Evolutionary conservation across 1,284 basidiomycete species (phyloP), one percentile per base, ranked within the genome.

Genomic region (Earliella scabrosa): DNA sequence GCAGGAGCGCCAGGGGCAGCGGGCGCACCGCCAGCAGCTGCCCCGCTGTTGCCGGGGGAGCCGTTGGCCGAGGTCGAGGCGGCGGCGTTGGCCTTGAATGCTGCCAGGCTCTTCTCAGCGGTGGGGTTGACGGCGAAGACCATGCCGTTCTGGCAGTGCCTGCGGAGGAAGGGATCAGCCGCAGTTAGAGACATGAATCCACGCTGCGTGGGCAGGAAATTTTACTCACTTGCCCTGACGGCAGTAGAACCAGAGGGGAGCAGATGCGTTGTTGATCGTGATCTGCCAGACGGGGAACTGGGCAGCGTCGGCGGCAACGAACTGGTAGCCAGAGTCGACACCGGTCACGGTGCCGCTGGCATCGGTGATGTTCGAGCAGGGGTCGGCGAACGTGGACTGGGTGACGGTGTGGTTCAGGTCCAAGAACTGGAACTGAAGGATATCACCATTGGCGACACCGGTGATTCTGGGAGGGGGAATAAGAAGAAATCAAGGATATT

Each of bases 371-470:
- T 67, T 56, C 27, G 61, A 54, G 67, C 73, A 80, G 21, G 85
- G 85, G 9, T 68, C 63, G 20, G 72, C 71, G 67, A 87, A 88
- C 13, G 80, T 79, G 16, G 83, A 85, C 69, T 86, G 83, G 13
- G 83, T 85, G 58, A 82, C 77, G 41, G 81, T 81, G 66, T 75
- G 75, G 71, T 76, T 76, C 69, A 73, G 73, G 56, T 73, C 60
- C 52, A 66, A 23, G 68, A 82, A 83, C 63, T 74, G 71, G 75
- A 87, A 87, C 27, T 73, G 56, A 62, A 88, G 68, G 18, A 69
- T 77, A 68, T 88, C 86, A 45, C 83, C 83, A 31, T 71, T 62
- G 32, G 66, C 60, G 18, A 82, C 54, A 20, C 39, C 85, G 35
- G 70, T 81, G 57, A 88, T 70, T 34, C 67, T 72, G 24, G 56